phyloP scores from a whole-genome alignment of 345 rosid genomes.

The Triadica sebifera region DNA sequence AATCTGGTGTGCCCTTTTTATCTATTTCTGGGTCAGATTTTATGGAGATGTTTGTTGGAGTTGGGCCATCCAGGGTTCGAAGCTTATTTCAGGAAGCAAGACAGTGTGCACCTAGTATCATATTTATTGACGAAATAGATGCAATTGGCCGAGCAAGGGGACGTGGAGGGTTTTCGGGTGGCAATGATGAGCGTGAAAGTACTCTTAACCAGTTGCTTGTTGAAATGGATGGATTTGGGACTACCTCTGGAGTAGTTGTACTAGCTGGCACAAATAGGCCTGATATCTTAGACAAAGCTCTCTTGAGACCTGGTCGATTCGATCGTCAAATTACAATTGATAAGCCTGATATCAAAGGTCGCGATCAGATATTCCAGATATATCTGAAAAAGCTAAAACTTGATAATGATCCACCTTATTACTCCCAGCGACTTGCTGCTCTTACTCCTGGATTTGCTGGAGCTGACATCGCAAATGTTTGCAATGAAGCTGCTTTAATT shows the following conservation, averaged over 20 bases:
- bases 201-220: conserved; percentile 87
- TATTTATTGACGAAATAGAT: conserved; percentile 93
- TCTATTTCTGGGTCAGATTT: conserved; percentile 97
- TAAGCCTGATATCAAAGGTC: conserved; percentile 90
- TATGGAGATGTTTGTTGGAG: conserved; percentile 99
- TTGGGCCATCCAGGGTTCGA: conserved; percentile 97
- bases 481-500: conserved; percentile 93
- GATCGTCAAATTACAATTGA: conserved; percentile 90
- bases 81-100: conserved; percentile 95
- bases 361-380: conserved; percentile 80
- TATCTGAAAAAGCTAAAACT: conserved; percentile 83
- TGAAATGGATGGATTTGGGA: conserved; percentile 98
- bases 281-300: conserved; percentile 88
- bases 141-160: conserved; percentile 98
- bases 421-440: conserved; percentile 87
- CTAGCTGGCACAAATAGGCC: conserved; percentile 98
- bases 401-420: conserved; percentile 70
- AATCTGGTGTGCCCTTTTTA: conserved; percentile 86
- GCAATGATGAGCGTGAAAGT: conserved; percentile 95
- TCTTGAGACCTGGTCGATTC: conserved; percentile 84
- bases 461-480: conserved; percentile 93
- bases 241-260: conserved; percentile 90
- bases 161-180: conserved; percentile 82
- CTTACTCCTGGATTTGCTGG: conserved; percentile 98
- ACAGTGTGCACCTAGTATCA: conserved; percentile 81